Conservation (phyloP, 164 flowering plant species). For the Tetrastigma voinierianum region DNA sequence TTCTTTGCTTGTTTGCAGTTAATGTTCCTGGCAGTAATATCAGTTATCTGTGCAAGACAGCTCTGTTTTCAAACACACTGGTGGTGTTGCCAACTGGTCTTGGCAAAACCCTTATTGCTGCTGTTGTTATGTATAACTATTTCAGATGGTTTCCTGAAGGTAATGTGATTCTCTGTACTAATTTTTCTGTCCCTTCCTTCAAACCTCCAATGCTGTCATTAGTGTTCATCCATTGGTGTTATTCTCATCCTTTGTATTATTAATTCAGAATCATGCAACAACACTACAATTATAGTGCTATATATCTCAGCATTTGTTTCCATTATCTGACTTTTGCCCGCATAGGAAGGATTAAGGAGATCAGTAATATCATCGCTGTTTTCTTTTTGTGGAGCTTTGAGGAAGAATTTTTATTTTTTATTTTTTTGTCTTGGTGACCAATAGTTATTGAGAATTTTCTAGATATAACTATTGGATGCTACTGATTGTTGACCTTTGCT, state of each 20-base stretch:
- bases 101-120: constrained; percentile 97
- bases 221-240: background rate
- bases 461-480: too few species aligned
- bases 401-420: too few species aligned
- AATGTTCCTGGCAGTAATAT: constrained; percentile 85
- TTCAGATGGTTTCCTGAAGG: constrained; percentile 99
- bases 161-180: constrained; percentile 19
- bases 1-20: constrained; percentile 38
- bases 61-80: constrained; percentile 84
- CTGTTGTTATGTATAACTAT: constrained; percentile 93
- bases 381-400: background rate
- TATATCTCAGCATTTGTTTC: background rate
- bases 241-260: background rate
- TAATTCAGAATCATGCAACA: too few species aligned
- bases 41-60: constrained; percentile 73
- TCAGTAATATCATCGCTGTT: background rate
- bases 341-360: background rate
- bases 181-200: background rate
- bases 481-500: too few species aligned
- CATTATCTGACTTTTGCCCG: background rate
- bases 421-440: too few species aligned
- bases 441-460: too few species aligned
- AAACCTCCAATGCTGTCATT: background rate
- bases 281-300: background rate
- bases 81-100: constrained; percentile 96